A percentile compares a stretch with the other conserved stretches of the same genome.
phyloP scores from a whole-genome alignment of 129 eudicot genomes.

The Artemisia tridentata region DNA sequence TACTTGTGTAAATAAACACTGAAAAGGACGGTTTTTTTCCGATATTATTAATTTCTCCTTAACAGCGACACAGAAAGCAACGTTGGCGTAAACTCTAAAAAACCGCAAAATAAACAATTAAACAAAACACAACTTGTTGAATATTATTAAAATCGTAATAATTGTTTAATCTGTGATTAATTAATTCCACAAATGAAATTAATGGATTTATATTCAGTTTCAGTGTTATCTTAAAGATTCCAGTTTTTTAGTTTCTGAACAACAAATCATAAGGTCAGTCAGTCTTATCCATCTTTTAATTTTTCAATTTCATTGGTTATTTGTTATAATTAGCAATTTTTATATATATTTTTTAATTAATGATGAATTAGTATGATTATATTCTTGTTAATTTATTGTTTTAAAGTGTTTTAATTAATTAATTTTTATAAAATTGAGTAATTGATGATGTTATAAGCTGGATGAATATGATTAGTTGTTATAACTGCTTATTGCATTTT shows the following conservation, averaged over 20 bases:
- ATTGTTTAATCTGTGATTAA: constrained; percentile 9
- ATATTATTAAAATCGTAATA: not conserved
- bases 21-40: not conserved
- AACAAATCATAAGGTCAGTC: constrained; percentile 30
- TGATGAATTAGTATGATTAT: too few species aligned
- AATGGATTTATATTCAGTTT: constrained; percentile 20
- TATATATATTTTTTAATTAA: too few species aligned
- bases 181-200: constrained; percentile 14
- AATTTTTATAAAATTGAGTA: too few species aligned
- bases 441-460: too few species aligned
- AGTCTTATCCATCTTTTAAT: not conserved
- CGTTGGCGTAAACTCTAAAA: constrained; percentile 40
- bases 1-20: not conserved
- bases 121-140: not conserved
- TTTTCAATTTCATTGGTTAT: too few species aligned
- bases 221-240: constrained; percentile 21
- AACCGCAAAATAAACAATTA: not conserved
- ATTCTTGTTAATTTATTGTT: too few species aligned
- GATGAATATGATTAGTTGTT: too few species aligned
- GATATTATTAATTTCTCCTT: constrained; percentile 22
- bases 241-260: constrained; percentile 1
- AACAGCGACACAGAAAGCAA: constrained; percentile 50
- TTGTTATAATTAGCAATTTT: too few species aligned
- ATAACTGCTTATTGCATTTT: too few species aligned
- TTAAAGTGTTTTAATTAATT: too few species aligned